phyloP scores from a whole-genome alignment of 129 eudicot species.

The Tagetes patula region DNA sequence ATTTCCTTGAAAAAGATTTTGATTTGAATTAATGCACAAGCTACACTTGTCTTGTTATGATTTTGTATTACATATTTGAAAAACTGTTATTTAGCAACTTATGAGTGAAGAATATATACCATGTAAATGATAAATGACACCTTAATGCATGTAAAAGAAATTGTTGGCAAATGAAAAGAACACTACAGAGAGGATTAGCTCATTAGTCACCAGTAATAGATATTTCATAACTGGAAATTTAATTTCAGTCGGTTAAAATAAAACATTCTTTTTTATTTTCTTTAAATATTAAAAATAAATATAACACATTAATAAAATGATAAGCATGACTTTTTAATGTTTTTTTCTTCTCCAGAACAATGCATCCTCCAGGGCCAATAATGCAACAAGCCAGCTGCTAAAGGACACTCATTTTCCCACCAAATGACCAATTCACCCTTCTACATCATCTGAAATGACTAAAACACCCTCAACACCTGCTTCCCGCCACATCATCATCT shows the following conservation, averaged over 20 bases:
- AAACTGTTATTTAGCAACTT: too few species aligned
- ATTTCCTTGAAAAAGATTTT: background rate
- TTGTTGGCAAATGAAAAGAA: too few species aligned
- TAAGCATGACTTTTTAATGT: background rate
- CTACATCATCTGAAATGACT: slow-evolving; percentile 37
- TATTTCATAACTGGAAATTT: background rate
- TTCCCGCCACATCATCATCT: slow-evolving; percentile 32
- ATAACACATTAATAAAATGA: background rate
- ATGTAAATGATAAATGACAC: too few species aligned
- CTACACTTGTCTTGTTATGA: background rate
- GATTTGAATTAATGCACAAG: background rate
- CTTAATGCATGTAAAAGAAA: too few species aligned
- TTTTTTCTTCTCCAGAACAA: slow-evolving; percentile 27
- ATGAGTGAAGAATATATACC: too few species aligned
- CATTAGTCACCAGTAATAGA: too few species aligned
- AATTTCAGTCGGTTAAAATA: background rate
- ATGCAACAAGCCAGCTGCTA: slow-evolving; percentile 41
- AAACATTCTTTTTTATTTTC: background rate
- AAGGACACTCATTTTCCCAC: slow-evolving; percentile 14
- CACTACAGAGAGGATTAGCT: too few species aligned
- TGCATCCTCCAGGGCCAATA: slow-evolving; percentile 42
- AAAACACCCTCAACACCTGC: slow-evolving; percentile 14
- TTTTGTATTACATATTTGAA: too few species aligned
- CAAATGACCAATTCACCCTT: slow-evolving; percentile 42
- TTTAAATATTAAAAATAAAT: background rate